A percentile compares a stretch with the other conserved stretches of the same genome.
phyloP scores from a whole-genome alignment of 768 basidiomycete species.

The Leccinum rimulosum region DNA sequence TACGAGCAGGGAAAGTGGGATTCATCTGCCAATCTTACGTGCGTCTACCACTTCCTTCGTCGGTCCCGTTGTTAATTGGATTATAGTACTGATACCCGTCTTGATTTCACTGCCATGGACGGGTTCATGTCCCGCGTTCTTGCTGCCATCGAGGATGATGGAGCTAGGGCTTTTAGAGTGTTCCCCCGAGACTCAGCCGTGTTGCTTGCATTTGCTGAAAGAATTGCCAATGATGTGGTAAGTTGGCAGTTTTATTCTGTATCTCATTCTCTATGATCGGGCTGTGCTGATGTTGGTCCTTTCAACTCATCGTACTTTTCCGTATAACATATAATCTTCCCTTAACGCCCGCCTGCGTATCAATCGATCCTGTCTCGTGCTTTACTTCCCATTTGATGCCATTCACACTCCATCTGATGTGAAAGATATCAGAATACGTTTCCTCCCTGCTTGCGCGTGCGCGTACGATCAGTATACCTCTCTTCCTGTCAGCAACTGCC shows the following conservation, averaged over 20 bases:
- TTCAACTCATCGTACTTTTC: not conserved
- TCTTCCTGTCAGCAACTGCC: slow-evolving; percentile 81
- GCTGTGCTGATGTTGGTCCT: not conserved
- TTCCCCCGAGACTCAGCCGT: slow-evolving; percentile 83
- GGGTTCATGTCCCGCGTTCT: slow-evolving; percentile 76
- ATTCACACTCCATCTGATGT: not conserved
- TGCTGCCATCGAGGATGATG: slow-evolving; percentile 66
- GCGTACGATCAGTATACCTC: slow-evolving; percentile 65
- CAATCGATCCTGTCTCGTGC: not conserved
- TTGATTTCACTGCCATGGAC: slow-evolving; percentile 95
- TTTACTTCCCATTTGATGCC: not conserved
- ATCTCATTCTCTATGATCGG: slow-evolving; percentile 2
- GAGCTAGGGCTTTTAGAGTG: slow-evolving; percentile 75
- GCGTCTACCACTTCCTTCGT: slow-evolving; percentile 25
- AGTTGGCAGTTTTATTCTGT: slow-evolving; percentile 23
- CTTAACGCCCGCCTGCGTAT: not conserved
- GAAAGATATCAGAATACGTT: slow-evolving; percentile 85
- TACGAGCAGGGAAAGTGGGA: slow-evolving; percentile 83
- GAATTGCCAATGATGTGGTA: slow-evolving; percentile 83
- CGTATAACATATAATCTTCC: not conserved
- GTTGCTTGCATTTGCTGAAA: slow-evolving; percentile 76
- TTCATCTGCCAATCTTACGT: slow-evolving; percentile 80
- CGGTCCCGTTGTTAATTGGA: not conserved
- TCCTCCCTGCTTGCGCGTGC: slow-evolving; percentile 73
- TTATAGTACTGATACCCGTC: slow-evolving; percentile 47